Base-by-base conservation (phyloP, 2,329 filamentous ascomycete genomes). In the Cladophialophora exuberans region DNA sequence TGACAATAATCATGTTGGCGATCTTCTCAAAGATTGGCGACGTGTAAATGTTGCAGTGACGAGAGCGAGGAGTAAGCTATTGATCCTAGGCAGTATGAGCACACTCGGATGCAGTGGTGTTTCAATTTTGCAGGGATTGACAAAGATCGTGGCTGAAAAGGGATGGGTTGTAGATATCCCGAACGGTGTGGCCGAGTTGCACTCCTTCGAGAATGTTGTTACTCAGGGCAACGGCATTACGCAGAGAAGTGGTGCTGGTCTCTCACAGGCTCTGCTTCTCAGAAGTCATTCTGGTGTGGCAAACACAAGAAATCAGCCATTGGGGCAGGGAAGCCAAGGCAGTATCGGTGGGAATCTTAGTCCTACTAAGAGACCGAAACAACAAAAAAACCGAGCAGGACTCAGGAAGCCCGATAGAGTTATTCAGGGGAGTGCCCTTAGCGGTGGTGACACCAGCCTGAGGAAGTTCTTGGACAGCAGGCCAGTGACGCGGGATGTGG, bases 21-120 rank as follows among this genome's bases (percentile, higher is more conserved):
- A 97, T 52, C 72, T 99, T 41, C 78, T 99, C 23, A 89, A 88
- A 57, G 94, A 99, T 71, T 95, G 91, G 88, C 79, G 94, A 52
- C 79, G 94, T 44, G 91, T 99, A 69, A 99, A 99, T 65, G 94
- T 99, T 3, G 94, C 94, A 0, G 89, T 99, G 61, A 99, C 94
- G 3, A 81, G 94, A 23, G 94, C 94, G 18, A 89, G 92, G 69
- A 94, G 88, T 0, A 99, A 99, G 75, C 76, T 99, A 30, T 79
- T 99, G 1, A 87, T 99, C 10, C 73, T 99, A 0, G 94, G 94
- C 7, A 95, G 89, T 70, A 83, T 83, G 67, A 80, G 78, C 52
- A 99, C 94, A 0, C 76, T 99, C n/a, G 74, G 75, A 11, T 73
- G 76, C 17, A 77, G 61, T 52, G 75, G 73, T 2, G 86, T 89